Base-by-base conservation (phyloP, 1,284 basidiomycete species). In the Pulveroboletus sp. region DNA sequence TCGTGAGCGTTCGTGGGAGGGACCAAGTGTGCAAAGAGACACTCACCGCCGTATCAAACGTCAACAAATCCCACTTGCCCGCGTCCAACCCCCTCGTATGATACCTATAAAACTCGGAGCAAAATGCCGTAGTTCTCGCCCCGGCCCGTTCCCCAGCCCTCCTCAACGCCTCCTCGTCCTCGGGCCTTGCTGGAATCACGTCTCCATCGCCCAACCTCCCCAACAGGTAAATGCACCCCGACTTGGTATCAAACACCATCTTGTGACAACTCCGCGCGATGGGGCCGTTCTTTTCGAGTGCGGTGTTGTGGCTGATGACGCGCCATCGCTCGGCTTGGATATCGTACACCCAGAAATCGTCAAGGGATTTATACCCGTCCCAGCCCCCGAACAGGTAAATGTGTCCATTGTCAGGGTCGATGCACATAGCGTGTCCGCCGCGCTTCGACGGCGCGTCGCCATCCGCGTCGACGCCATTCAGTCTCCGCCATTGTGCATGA, bases 321-420 rank as follows among this genome's bases (percentile, higher is more conserved):
- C 75, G 75, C 92, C 92, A 94, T 49, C 78, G 75, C 48, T 83
- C 81, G n/a, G 80, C 75, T 40, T 73, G 73, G 65, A 90, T 80
- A 58, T 81, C 78, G 70, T 90, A 94, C 42, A 80, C 78, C 91
- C 91, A 93, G 57, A 94, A 86, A 68, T 94, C 92, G 61, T 89
- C 86, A 17, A 94, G 75, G 56, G 83, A 85, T 58, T 80, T 85
- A 55, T 81, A 72, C 4, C 92, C 91, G 61, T 92, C 83, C 84
- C 86, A 94, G 0, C 92, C 92, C 2, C 92, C 92, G 58, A 91
- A 85, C 18, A 94, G 77, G 67, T 92, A 93, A 15, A 92, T 83
- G 43, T 81, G 72, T 7, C 83, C 81, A 38, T 81, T 79, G 14
- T 79, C 77, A 29, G 81, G 74, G 67, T 94, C 91, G 60, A 93